These are phyloP conservation scores for Gossypium arboreum DNA, from an alignment of 345 rosid genomes.

Conservation along the genomic window DNA sequence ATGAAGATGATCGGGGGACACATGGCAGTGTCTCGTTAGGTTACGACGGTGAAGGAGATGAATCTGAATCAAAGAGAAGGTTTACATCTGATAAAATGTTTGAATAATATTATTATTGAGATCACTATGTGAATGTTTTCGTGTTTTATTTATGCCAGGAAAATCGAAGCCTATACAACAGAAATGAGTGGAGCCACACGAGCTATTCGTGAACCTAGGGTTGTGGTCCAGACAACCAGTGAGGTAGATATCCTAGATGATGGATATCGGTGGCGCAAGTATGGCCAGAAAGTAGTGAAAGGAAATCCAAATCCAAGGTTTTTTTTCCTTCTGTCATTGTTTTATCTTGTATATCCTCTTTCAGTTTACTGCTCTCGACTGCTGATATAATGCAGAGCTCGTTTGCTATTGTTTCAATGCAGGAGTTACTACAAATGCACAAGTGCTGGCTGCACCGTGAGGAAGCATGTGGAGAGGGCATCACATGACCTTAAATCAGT, in stretches of 20 bases:
- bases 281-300: slow-evolving; percentile 98
- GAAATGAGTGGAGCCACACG: slow-evolving; percentile 94
- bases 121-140: slow-evolving; percentile 16
- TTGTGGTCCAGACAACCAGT: slow-evolving; percentile 96
- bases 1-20: slow-evolving; percentile 66
- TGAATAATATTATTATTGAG: slow-evolving; percentile 6
- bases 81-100: slow-evolving; percentile 17
- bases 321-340: background rate
- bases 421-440: slow-evolving; percentile 99
- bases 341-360: background rate
- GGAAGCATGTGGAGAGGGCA: slow-evolving; percentile 98
- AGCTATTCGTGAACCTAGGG: slow-evolving; percentile 94
- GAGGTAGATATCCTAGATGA: slow-evolving; percentile 97
- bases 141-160: slow-evolving; percentile 40
- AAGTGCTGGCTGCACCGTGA: slow-evolving; percentile 82
- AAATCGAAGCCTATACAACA: slow-evolving; percentile 63
- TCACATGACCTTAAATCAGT: slow-evolving; percentile 95
- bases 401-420: slow-evolving; percentile 10
- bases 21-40: slow-evolving; percentile 63
- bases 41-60: slow-evolving; percentile 71
- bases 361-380: background rate
- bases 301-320: slow-evolving; percentile 99
- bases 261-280: slow-evolving; percentile 97
- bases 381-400: background rate
- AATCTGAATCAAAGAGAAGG: slow-evolving; percentile 94